These are phyloP conservation scores for Lasiosphaeria hispida DNA, from an alignment of 495 filamentous ascomycete species.

Conservation along the genomic window DNA sequence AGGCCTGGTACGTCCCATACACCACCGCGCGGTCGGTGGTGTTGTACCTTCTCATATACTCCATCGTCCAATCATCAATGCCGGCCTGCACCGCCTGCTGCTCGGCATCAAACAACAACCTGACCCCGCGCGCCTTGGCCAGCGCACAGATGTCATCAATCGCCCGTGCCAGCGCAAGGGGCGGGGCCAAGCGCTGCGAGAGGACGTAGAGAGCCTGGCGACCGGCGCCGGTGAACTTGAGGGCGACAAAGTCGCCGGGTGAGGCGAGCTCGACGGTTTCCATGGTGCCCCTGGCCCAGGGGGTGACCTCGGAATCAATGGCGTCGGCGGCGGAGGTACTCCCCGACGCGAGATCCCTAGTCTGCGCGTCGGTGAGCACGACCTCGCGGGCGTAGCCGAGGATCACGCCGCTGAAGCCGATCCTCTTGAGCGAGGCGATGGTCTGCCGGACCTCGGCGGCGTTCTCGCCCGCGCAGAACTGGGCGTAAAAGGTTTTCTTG, in stretches of 20 bases:
- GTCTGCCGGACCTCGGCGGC: constrained; percentile 58
- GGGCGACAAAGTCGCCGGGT: constrained; percentile 77
- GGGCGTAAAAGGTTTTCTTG: constrained; percentile 76
- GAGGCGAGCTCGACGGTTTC: constrained; percentile 72
- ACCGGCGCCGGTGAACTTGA: constrained; percentile 95
- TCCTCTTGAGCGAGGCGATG: constrained; percentile 55
- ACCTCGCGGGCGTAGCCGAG: constrained; percentile 76
- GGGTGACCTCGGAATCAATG: constrained; percentile 60
- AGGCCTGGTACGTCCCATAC: constrained; percentile 80
- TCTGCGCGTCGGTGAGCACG: constrained; percentile 55
- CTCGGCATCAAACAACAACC: constrained; percentile 87
- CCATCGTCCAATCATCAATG: constrained; percentile 81
- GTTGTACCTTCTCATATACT: constrained; percentile 77
- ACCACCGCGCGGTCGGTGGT: constrained; percentile 45
- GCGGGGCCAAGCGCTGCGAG: constrained; percentile 55
- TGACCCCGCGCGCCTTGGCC: constrained; percentile 66
- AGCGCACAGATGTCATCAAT: constrained; percentile 76
- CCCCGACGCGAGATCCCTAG: constrained; percentile 32
- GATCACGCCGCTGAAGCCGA: constrained; percentile 76
- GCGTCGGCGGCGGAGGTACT: constrained; percentile 32
- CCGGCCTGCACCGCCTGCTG: constrained; percentile 77
- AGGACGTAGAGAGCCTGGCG: constrained; percentile 66
- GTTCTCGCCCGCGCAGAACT: constrained; percentile 80
- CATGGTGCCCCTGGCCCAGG: constrained; percentile 72
- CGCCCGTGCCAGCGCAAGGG: constrained; percentile 60